These are phyloP conservation scores for Acanthamoeba rhysodes DNA, from an alignment of 208 protist genomes.

Conservation along the genomic window DNA sequence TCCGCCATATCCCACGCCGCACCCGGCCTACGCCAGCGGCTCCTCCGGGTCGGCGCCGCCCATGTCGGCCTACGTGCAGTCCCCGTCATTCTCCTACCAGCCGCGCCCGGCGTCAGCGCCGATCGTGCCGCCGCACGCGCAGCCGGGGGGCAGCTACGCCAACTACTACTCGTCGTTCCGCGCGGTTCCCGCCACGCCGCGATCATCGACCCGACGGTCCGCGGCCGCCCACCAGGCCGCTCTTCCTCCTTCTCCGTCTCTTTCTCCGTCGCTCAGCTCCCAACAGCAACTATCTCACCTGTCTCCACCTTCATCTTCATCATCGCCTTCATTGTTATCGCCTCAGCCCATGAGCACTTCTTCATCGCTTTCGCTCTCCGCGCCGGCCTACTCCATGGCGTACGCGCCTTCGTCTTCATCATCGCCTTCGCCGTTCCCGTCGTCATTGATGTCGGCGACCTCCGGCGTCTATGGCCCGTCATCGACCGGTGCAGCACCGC, in stretches of 20 bases:
- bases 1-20: no score
- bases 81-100: background rate
- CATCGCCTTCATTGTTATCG: background rate
- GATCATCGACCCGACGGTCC: background rate
- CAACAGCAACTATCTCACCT: no score
- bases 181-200: background rate
- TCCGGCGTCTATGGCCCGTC: background rate
- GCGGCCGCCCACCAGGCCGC: no score
- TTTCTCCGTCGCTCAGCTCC: no score
- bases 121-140: background rate
- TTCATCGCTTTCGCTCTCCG: background rate
- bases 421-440: background rate
- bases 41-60: no score
- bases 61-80: no score
- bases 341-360: background rate
- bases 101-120: background rate
- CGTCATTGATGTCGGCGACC: background rate
- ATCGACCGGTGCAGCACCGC: background rate
- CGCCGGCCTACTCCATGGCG: background rate
- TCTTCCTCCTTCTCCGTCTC: no score
- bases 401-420: background rate
- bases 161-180: background rate
- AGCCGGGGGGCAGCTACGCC: background rate
- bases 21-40: no score
- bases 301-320: no score